These are phyloP conservation scores for Chimonanthus salicifolius DNA, from an alignment of 164 flowering plant species.

Conservation along the genomic window DNA sequence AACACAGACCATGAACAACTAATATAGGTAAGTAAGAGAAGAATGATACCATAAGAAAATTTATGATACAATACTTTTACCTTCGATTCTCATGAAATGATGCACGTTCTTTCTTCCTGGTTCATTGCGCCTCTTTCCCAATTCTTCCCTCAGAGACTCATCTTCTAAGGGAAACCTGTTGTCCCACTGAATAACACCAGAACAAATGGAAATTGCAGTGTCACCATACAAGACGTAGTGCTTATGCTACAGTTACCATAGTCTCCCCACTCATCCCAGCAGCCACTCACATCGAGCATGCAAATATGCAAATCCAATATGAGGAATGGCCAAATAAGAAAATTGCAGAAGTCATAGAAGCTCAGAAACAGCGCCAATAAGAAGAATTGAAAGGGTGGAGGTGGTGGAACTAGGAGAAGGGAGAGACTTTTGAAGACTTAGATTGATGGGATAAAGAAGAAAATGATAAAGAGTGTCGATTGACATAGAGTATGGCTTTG, in stretches of 20 bases:
- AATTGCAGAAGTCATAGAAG: too few species aligned
- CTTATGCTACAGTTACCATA: not conserved
- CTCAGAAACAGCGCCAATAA: too few species aligned
- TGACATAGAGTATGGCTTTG: too few species aligned
- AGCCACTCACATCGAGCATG: not conserved
- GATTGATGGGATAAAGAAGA: too few species aligned
- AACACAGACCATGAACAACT: not conserved
- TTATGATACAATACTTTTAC: slow-evolving; percentile 15
- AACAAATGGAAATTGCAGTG: not conserved
- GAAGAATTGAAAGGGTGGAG: too few species aligned
- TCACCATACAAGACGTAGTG: not conserved
- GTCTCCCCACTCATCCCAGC: not conserved
- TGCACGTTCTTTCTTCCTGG: slow-evolving; percentile 25
- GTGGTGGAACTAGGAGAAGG: too few species aligned
- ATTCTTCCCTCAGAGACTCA: slow-evolving; percentile 17
- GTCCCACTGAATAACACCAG: slow-evolving; percentile 18
- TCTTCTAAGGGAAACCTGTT: slow-evolving; percentile 15
- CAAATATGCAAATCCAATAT: too few species aligned
- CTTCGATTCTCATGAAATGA: slow-evolving; percentile 51
- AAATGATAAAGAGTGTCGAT: too few species aligned
- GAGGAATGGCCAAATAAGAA: too few species aligned
- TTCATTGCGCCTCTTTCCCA: slow-evolving; percentile 21
- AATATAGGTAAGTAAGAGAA: not conserved
- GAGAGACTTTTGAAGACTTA: too few species aligned
- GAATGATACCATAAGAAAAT: not conserved